Percentiles rank a stretch among this genome's conserved stretches.
phyloP scores from a whole-genome alignment of 192 early-diverging fungal species.

The Coemansia sp. region DNA sequence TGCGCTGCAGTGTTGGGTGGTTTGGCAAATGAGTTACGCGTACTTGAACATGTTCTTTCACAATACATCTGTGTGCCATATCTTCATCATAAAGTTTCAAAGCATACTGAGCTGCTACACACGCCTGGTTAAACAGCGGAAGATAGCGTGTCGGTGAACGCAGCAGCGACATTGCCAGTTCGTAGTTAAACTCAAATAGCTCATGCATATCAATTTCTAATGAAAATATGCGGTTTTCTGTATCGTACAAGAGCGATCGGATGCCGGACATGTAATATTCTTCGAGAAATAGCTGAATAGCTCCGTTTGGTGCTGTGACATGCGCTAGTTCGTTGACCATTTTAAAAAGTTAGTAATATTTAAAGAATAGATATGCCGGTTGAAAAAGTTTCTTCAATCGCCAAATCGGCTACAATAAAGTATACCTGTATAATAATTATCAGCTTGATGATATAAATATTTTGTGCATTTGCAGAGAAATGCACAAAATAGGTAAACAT shows the following conservation, averaged over 20 bases:
- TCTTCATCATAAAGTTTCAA: not conserved
- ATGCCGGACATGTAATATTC: constrained; percentile 3
- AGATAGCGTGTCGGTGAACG: constrained; percentile 15
- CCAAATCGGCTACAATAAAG: no score
- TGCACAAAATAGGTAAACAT: no score
- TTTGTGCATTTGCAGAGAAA: no score
- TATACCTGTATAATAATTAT: no score
- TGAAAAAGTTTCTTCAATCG: no score
- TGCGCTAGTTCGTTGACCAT: not conserved
- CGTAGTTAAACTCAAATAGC: constrained; percentile 27
- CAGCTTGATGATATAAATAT: no score
- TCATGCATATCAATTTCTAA: constrained; percentile 25
- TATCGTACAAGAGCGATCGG: not conserved
- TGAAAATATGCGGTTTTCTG: constrained; percentile 8
- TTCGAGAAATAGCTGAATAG: constrained; percentile 16
- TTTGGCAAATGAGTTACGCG: constrained; percentile 25
- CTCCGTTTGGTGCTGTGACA: constrained; percentile 5
- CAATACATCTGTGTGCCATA: not conserved
- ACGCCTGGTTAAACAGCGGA: constrained; percentile 18
- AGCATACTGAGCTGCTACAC: constrained; percentile 9
- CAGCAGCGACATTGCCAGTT: constrained; percentile 22
- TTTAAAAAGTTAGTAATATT: no score
- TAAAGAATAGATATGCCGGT: no score
- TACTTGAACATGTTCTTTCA: constrained; percentile 10
- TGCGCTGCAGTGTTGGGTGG: constrained; percentile 38